Evolutionary conservation across 371 early-diverging fungal genomes (phyloP), one percentile per base, ranked within the genome.

Genomic region (Zopfochytrium polystomum): DNA sequence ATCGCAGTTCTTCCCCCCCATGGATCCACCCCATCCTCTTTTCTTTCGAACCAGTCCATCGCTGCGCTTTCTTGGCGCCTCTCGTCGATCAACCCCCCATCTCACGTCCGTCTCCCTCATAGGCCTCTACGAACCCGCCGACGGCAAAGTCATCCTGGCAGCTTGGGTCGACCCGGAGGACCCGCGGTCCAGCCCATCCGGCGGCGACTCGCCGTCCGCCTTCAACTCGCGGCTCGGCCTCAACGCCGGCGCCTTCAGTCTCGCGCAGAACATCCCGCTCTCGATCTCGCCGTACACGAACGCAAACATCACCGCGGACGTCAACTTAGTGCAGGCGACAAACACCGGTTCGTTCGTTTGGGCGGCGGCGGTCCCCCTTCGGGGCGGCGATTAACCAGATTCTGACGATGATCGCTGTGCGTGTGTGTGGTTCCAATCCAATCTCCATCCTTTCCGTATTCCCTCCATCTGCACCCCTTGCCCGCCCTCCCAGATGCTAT

Each of bases 151-250:
- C 35, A 47, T 65, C 1, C 53, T 53, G 18, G 54, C 55, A 15
- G 60, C 33, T 3, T 65, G 66, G 66, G 35, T 65, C 20, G 60
- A 65, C 44, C 46, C 52, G 9, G 47, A 54, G 11, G 38, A 48
- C 29, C 47, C 47, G n/a, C n/a, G n/a, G n/a, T n/a, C n/a, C n/a
- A n/a, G n/a, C n/a, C n/a, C n/a, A n/a, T n/a, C n/a, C n/a, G n/a
- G n/a, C n/a, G n/a, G n/a, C n/a, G 71, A 74, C 55, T 45, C 68
- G 18, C 75, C 75, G 0, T 22, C 46, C 4, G 1, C 15, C 11
- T 71, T 74, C 67, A 74, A 69, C 62, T 6, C 32, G 31, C 51
- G 72, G n/a, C 30, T 74, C 5, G 68, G 68, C 1, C 25, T 33
- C 58, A 58, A 65, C 27, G 66, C 69, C 6, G 45, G 51, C 20